These are phyloP conservation scores for Phytophthora tubulina DNA, from an alignment of 352 stramenopile species.

Conservation along the genomic window DNA sequence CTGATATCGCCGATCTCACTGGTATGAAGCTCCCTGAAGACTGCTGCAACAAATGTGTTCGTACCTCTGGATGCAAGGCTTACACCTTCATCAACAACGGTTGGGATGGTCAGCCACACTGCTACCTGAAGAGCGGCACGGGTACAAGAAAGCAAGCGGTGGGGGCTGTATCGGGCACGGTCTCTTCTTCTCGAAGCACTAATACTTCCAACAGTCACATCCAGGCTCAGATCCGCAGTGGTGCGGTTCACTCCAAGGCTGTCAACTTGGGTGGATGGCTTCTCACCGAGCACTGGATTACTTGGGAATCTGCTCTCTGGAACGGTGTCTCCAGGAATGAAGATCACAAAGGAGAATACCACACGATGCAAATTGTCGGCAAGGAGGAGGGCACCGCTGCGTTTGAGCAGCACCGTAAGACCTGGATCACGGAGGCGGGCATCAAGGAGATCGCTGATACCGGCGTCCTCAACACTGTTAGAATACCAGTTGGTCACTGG, in stretches of 20 bases:
- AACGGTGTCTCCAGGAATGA: neutral
- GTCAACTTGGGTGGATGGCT: conserved; percentile 33
- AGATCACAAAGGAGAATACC: conserved; percentile 18
- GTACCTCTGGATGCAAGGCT: conserved; percentile 21
- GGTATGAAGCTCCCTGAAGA: conserved; percentile 9
- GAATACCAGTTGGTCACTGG: conserved; percentile 55
- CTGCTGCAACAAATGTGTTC: conserved; percentile 28
- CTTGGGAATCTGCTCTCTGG: conserved; percentile 19
- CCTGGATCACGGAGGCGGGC: conserved; percentile 30
- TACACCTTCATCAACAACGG: conserved; percentile 46
- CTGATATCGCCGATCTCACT: conserved; percentile 12
- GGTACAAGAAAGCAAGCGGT: conserved; percentile 18
- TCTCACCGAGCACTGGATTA: conserved; percentile 31
- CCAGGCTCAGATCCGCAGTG: conserved; percentile 21
- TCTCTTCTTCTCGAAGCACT: conserved; percentile 15
- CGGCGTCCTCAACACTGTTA: conserved; percentile 56
- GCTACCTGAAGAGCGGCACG: conserved; percentile 41
- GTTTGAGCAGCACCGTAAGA: conserved; percentile 27
- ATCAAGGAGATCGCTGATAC: conserved; percentile 28
- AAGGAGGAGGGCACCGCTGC: conserved; percentile 20
- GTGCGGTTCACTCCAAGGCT: conserved; percentile 17
- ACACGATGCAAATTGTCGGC: conserved; percentile 15
- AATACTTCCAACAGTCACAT: conserved; percentile 2
- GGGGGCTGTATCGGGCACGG: conserved; percentile 32
- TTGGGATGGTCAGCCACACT: conserved; percentile 37